These are phyloP conservation scores for Pseudocohnilembus persalinus DNA, from an alignment of 169 alveolate genomes.

Conservation along the genomic window DNA sequence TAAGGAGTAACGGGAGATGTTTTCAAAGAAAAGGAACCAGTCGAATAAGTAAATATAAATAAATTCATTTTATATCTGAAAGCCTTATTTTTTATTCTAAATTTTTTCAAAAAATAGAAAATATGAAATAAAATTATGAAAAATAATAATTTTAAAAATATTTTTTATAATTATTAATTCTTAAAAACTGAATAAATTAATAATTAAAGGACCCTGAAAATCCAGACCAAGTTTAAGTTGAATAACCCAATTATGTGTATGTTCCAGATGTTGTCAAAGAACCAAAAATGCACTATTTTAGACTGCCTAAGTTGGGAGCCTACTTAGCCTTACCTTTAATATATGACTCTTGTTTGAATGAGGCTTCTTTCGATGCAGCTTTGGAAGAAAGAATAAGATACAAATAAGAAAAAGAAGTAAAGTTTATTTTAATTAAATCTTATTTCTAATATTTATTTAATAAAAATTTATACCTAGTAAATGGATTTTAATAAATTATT, in stretches of 20 bases:
- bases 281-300: conserved; percentile 69
- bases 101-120: too few species aligned
- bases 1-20: conserved; percentile 77
- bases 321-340: conserved; percentile 73
- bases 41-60: conserved; percentile 59
- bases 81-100: too few species aligned
- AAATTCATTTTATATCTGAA: too few species aligned
- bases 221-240: conserved; percentile 38
- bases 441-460: not conserved
- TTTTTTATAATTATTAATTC: too few species aligned
- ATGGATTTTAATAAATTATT: not conserved
- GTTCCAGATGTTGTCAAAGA: conserved; percentile 81
- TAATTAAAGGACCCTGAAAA: conserved; percentile 6
- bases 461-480: not conserved
- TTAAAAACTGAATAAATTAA: too few species aligned
- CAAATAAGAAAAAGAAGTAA: conserved; percentile 55
- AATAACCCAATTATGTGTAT: conserved; percentile 58
- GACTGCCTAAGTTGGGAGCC: conserved; percentile 80
- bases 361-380: conserved; percentile 69
- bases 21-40: conserved; percentile 55
- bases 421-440: conserved; percentile 49
- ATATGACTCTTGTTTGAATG: conserved; percentile 66
- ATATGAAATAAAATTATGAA: too few species aligned
- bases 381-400: conserved; percentile 61
- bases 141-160: too few species aligned